Conservation (phyloP, 495 filamentous ascomycete species). For the Penicillium ochrochloron region DNA sequence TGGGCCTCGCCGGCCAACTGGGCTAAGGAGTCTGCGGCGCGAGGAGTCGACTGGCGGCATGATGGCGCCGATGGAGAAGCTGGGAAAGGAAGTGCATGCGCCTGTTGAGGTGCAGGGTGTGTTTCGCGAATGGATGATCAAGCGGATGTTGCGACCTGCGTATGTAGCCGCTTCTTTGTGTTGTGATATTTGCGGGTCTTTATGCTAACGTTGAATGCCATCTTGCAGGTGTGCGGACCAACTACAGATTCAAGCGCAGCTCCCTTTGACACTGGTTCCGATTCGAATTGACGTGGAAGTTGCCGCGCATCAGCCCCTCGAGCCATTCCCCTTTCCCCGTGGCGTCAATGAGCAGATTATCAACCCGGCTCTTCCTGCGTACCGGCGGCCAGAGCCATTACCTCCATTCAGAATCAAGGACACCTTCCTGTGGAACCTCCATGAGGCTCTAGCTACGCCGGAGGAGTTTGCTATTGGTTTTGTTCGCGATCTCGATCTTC, state of each 20-base stretch:
- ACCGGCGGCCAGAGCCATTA: conserved; percentile 73
- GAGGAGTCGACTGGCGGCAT: conserved; percentile 71
- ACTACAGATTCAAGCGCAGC: conserved; percentile 77
- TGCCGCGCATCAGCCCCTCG: conserved; percentile 71
- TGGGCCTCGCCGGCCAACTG: conserved; percentile 77
- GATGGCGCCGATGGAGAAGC: conserved; percentile 67
- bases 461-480: conserved; percentile 92
- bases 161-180: conserved; percentile 30
- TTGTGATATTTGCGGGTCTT: not conserved
- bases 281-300: conserved; percentile 97
- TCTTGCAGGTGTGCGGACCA: conserved; percentile 59
- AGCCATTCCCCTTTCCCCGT: conserved; percentile 71
- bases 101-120: conserved; percentile 88
- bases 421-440: conserved; percentile 95
- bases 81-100: conserved; percentile 79
- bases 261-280: conserved; percentile 89
- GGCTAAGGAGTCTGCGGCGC: conserved; percentile 77
- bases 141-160: conserved; percentile 62
- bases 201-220: conserved; percentile 17
- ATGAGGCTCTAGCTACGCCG: conserved; percentile 91
- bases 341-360: conserved; percentile 64
- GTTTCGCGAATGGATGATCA: conserved; percentile 94
- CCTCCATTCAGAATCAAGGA: conserved; percentile 88
- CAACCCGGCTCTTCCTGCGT: conserved; percentile 71
- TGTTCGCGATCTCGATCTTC: conserved; percentile 93